Evolutionary conservation across 768 basidiomycete genomes (phyloP).

Genomic region (Coprinellus micaceus): DNA sequence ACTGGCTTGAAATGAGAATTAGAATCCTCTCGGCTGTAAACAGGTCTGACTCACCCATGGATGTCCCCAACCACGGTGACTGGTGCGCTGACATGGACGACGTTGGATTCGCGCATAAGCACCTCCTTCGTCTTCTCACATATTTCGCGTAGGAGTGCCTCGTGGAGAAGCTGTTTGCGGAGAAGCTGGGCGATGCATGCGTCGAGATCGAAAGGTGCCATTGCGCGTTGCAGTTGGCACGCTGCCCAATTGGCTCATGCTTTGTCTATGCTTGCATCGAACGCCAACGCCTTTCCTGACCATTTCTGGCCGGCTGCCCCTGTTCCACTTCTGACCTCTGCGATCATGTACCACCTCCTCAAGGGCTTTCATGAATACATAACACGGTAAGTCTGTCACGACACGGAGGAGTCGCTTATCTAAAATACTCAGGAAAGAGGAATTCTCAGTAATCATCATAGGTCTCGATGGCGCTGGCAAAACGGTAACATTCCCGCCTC

Average conservation of each 20-base stretch:
- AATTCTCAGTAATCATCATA: conserved; percentile 93
- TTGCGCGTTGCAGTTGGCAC: conserved; percentile 16
- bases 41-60: conserved; percentile 74
- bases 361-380: conserved; percentile 89
- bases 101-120: conserved; percentile 97
- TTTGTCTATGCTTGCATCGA: not conserved
- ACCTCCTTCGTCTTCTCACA: conserved; percentile 99
- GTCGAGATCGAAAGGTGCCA: conserved; percentile 90
- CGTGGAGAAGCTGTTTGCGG: conserved; percentile 90
- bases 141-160: conserved; percentile 93
- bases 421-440: conserved; percentile 57
- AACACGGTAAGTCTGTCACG: conserved; percentile 53
- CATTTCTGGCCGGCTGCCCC: not conserved
- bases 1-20: conserved; percentile 72
- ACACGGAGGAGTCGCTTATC: not conserved
- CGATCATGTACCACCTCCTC: conserved; percentile 88
- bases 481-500: conserved; percentile 47
- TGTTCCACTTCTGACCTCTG: not conserved
- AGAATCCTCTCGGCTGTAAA: conserved; percentile 18
- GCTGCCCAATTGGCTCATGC: not conserved
- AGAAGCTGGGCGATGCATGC: conserved; percentile 90
- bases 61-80: conserved; percentile 99
- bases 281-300: not conserved
- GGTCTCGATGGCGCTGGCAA: conserved; percentile 93
- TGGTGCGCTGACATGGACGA: conserved; percentile 93